Percentiles rank a stretch among this genome's conserved stretches.
phyloP scores from a whole-genome alignment of 169 alveolate species.

The Eimeria brunetti region DNA sequence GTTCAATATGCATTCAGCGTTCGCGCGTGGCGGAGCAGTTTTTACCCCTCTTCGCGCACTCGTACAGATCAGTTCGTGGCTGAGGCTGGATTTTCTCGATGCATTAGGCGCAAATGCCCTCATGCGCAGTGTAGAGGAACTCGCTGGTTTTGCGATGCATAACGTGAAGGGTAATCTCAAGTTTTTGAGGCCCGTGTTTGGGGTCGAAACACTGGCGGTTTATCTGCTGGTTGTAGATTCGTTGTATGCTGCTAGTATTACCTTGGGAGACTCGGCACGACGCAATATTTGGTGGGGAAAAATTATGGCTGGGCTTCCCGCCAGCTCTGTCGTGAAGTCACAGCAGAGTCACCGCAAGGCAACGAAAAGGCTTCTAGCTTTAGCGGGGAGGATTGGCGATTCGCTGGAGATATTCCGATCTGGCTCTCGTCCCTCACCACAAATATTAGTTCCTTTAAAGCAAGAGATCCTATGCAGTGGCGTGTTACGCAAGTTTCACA shows the following conservation, averaged over 20 bases:
- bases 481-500: conserved; percentile 7
- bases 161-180: neutral
- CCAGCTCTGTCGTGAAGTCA: neutral
- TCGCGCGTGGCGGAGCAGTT: neutral
- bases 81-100: neutral
- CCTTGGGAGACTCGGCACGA: conserved; percentile 8
- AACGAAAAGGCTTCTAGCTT: neutral
- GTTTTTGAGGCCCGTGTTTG: neutral
- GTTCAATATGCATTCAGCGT: neutral
- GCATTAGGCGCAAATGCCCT: neutral
- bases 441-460: neutral
- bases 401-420: neutral
- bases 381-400: neutral
- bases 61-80: neutral
- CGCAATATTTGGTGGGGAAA: neutral
- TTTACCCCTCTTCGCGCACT: neutral
- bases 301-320: neutral
- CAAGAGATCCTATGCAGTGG: conserved; percentile 20
- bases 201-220: neutral
- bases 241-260: conserved; percentile 4
- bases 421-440: neutral
- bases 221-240: neutral
- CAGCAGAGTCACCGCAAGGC: neutral
- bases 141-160: neutral
- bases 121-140: neutral